A percentile compares a stretch with the other conserved stretches of the same genome.
Evolutionary conservation across 805 yeast species (phyloP).

Genomic region (Pichia cabralensis): DNA sequence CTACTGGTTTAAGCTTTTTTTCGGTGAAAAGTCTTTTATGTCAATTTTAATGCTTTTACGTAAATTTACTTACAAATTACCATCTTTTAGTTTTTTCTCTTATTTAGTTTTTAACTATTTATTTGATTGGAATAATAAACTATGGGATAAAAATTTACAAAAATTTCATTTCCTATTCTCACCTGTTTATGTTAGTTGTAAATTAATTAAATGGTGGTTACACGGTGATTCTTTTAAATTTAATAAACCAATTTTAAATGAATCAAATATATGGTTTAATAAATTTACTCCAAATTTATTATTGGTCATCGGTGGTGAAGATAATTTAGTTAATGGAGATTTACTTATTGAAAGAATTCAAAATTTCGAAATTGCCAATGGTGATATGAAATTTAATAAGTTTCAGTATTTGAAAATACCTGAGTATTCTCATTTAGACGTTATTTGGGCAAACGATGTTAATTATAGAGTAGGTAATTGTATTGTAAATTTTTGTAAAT

Average conservation of each 20-base stretch:
- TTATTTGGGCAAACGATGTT: constrained; percentile 82
- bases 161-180: constrained; percentile 75
- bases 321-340: constrained; percentile 69
- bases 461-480: constrained; percentile 52
- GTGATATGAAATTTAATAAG: constrained; percentile 26
- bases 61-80: constrained; percentile 34
- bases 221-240: constrained; percentile 35
- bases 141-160: constrained; percentile 64
- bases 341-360: constrained; percentile 55
- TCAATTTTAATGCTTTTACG: constrained; percentile 64
- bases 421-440: constrained; percentile 80
- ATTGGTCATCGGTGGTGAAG: constrained; percentile 63
- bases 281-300: constrained; percentile 46
- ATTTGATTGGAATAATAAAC: constrained; percentile 75
- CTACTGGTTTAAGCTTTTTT: constrained; percentile 36
- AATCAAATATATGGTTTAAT: constrained; percentile 44
- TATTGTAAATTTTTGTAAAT: constrained; percentile 26
- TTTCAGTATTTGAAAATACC: constrained; percentile 37
- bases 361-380: constrained; percentile 45
- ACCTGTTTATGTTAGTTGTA: constrained; percentile 72
- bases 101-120: constrained; percentile 79
- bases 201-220: constrained; percentile 91
- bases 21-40: constrained; percentile 73
- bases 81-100: constrained; percentile 53
- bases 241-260: constrained; percentile 41